Evolutionary conservation across 169 alveolate genomes (phyloP), one percentile per base, ranked within the genome.

Genomic region (Cyclospora cayetanensis): DNA sequence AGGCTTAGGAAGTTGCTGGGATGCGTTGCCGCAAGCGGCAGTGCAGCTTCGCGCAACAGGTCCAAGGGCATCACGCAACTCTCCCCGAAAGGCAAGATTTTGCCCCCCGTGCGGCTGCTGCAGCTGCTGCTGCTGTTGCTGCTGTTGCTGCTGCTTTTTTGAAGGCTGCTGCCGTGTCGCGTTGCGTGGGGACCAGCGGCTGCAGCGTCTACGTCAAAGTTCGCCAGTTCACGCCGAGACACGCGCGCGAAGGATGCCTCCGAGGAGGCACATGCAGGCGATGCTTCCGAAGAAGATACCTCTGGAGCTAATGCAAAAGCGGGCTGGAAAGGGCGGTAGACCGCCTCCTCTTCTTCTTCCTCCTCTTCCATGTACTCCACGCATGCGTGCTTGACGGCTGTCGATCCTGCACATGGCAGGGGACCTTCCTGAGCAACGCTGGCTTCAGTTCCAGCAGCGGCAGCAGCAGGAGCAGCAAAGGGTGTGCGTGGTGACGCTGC

Each of bases 91-190:
- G 27, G 5, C 37, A 2, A 34, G 70, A 55, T 18, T 27, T 34
- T 55, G 70, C 41, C 42, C 31, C 46, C 41, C 5, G 20, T 25
- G 42, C n/a, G n/a, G 20, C 35, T 35, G 22, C n/a, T 31, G 22
- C 83, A 35, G 43, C 79, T 22, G 2, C 34, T 29, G 83, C 55
- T 72, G 83, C 50, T 72, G 35, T 0, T 72, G 83, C 83, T 72
- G 83, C 83, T 72, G 55, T 18, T 72, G 60, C 20, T 22, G 60
- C 60, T 22, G 60, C n/a, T n/a, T n/a, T n/a, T 46, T 12, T 46
- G 60, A n/a, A 31, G 27, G 72, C n/a, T 60, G 72, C 34, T 60
- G 72, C 72, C 31, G 18, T 31, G 72, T 31, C 72, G n/a, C n/a
- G n/a, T n/a, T n/a, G n/a, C n/a, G n/a, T n/a, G n/a, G n/a, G n/a